Evolutionary conservation across 2,329 filamentous ascomycete genomes (phyloP), one percentile per base, ranked within the genome.

Genomic region (Colletotrichum godetiae): DNA sequence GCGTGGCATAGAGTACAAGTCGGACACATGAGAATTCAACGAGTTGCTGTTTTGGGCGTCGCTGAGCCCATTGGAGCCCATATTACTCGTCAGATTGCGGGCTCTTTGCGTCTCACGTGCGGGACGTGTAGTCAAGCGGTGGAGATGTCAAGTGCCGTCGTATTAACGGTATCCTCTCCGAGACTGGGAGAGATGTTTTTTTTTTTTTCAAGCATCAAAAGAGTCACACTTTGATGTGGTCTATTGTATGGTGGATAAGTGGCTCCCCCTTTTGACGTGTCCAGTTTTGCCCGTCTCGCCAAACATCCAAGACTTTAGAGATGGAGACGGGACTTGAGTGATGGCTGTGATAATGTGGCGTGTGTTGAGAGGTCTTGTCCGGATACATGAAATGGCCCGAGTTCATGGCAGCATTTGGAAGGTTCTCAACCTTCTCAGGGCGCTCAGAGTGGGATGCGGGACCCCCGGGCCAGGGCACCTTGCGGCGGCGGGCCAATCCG

Each of bases 401-500:
- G 53, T 60, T 67, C 68, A 33, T 73, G 37, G 59, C 56, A 53
- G 49, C 53, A 49, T 29, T 67, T 70, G 67, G 65, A 67, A 66
- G 42, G 67, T 68, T 71, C 68, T 65, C 70, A 64, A 66, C 35
- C 63, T 68, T 71, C 68, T 65, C 70, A 64, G 37, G 42, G 12
- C n/a, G 31, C 59, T 37, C 37, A 42, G n/a, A 63, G 42, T 57
- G 29, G 10, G 49, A 33, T 27, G 56, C 59, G 55, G 53, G 33
- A 29, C 59, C 42, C 46, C 35, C 66, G 53, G 65, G 42, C 55
- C n/a, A 74, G 37, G 53, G 71, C 58, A 55, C 68, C 70, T 69
- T 59, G 60, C 42, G 53, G 33, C 56, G 56, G 52, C 42, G 55
- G 65, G 70, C 81, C 80, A 82, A 82, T 82, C 75, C 72, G 35